Evolutionary conservation across 192 early-diverging fungal species (phyloP).

Genomic region (Spizellomyces punctatus): DNA sequence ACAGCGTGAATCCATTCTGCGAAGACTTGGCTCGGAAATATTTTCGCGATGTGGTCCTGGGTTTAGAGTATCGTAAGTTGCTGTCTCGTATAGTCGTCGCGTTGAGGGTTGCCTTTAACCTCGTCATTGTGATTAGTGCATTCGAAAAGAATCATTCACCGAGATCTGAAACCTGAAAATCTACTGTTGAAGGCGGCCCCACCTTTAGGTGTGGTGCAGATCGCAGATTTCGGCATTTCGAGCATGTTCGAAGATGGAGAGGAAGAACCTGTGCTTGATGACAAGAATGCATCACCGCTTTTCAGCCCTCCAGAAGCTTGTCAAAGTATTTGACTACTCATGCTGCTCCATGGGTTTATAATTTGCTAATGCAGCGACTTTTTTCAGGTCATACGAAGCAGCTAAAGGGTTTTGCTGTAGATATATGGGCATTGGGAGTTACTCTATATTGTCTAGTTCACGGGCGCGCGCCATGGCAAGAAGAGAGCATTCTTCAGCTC

Average conservation of each 20-base stretch:
- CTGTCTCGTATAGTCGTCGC: conserved; percentile 3
- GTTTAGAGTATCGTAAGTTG: conserved; percentile 60
- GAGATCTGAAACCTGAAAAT: conserved; percentile 66
- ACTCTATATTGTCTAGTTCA: conserved; percentile 62
- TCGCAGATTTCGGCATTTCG: conserved; percentile 67
- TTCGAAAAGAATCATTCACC: conserved; percentile 58
- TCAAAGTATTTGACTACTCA: conserved; percentile 36
- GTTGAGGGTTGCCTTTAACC: neutral
- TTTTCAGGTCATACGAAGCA: conserved; percentile 17
- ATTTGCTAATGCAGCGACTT: neutral
- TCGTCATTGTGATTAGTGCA: conserved; percentile 47
- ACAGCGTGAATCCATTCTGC: conserved; percentile 44
- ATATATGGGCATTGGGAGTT: conserved; percentile 64
- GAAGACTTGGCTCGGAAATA: conserved; percentile 56
- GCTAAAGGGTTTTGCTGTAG: conserved; percentile 49
- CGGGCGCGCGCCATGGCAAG: conserved; percentile 54
- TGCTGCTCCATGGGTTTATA: neutral
- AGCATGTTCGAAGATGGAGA: conserved; percentile 55
- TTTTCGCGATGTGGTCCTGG: conserved; percentile 61
- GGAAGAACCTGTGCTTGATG: conserved; percentile 44
- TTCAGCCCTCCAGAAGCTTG: conserved; percentile 60
- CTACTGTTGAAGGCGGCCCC: conserved; percentile 45
- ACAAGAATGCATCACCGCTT: conserved; percentile 57
- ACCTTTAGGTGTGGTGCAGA: conserved; percentile 43
- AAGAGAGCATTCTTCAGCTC: conserved; percentile 42